Conservation (phyloP, 1,139 yeast genomes). For the Geotrichum reessii region DNA sequence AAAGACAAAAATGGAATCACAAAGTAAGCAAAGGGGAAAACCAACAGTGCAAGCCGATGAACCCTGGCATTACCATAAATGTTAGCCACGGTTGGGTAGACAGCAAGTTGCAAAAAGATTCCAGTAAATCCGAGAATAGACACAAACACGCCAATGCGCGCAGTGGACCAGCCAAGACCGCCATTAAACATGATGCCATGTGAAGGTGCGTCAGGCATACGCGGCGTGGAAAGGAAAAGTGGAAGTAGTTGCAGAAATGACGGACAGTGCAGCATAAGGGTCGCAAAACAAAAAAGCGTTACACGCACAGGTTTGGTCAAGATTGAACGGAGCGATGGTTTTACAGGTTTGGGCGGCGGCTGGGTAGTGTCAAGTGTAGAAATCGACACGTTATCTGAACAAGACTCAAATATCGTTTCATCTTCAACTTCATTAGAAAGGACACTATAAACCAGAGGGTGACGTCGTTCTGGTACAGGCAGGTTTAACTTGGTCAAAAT, state of each 20-base stretch:
- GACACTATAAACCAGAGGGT: not conserved
- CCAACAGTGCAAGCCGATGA: constrained; percentile 41
- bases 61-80: constrained; percentile 44
- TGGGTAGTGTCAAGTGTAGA: not conserved
- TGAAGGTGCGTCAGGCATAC: constrained; percentile 35
- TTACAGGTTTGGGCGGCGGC: not conserved
- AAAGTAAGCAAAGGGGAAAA: constrained; percentile 48
- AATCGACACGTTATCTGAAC: not conserved
- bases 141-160: constrained; percentile 49
- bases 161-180: constrained; percentile 46
- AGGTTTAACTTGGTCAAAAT: constrained; percentile 16
- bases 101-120: constrained; percentile 44
- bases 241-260: constrained; percentile 56
- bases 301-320: constrained; percentile 29
- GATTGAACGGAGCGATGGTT: constrained; percentile 20
- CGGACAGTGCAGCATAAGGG: constrained; percentile 46
- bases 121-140: constrained; percentile 54
- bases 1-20: constrained; percentile 50
- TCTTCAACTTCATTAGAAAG: constrained; percentile 9
- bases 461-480: not conserved
- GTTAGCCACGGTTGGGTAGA: constrained; percentile 53
- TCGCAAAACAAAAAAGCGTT: constrained; percentile 25
- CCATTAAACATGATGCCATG: constrained; percentile 38
- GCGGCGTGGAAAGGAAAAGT: constrained; percentile 50
- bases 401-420: not conserved